A percentile compares a stretch with the other conserved stretches of the same genome.
Evolutionary conservation across 2,329 filamentous ascomycete genomes (phyloP).

Genomic region (Coniella vitis): DNA sequence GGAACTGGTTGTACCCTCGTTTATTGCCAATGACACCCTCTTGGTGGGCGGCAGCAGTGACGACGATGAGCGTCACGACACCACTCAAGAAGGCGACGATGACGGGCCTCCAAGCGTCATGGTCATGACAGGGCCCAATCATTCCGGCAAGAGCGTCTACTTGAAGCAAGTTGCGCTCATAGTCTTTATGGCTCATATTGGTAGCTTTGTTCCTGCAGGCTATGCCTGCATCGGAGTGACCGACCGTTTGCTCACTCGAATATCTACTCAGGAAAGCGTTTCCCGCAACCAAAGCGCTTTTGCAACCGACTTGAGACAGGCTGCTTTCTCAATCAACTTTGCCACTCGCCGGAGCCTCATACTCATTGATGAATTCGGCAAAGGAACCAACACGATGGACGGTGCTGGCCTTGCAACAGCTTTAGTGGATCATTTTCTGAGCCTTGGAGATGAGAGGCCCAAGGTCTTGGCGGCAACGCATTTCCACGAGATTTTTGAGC

Average conservation of each 20-base stretch:
- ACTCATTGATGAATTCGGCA: constrained; percentile 87
- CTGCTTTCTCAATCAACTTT: constrained; percentile 67
- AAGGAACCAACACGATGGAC: constrained; percentile 52
- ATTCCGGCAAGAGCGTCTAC: constrained; percentile 94
- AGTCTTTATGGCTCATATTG: constrained; percentile 86
- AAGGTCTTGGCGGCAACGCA: constrained; percentile 58
- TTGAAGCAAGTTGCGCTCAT: constrained; percentile 89
- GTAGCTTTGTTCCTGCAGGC: constrained; percentile 82
- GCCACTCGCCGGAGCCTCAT: constrained; percentile 72
- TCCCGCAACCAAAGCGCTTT: constrained; percentile 55
- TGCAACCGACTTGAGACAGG: constrained; percentile 78
- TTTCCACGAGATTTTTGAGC: constrained; percentile 67
- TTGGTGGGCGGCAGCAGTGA: constrained; percentile 51
- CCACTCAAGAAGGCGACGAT: constrained; percentile 2
- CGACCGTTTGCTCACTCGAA: constrained; percentile 84
- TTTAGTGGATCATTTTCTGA: constrained; percentile 49
- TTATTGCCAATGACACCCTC: constrained; percentile 75
- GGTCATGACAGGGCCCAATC: constrained; percentile 87
- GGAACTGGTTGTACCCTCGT: constrained; percentile 72
- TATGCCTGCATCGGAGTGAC: constrained; percentile 75
- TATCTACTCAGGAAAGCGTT: constrained; percentile 64
- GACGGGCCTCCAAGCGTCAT: constrained; percentile 59
- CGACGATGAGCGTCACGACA: constrained; percentile 15
- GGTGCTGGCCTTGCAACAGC: constrained; percentile 53
- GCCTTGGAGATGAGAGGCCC: constrained; percentile 38